Conservation (phyloP, 495 filamentous ascomycete genomes). For the Bombardia bombarda region DNA sequence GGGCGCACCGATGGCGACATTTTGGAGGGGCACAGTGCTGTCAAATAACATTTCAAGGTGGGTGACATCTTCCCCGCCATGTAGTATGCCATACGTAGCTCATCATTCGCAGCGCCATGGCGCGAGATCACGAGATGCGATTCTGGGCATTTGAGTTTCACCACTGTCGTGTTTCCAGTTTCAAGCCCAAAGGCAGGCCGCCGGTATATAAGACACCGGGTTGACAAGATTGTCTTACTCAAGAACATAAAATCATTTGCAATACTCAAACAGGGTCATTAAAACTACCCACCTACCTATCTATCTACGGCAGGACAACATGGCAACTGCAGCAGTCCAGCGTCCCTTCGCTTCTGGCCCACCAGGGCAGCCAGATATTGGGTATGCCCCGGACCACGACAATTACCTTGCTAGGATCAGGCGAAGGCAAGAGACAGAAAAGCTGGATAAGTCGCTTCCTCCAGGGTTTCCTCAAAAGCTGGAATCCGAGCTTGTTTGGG, state of each 20-base stretch:
- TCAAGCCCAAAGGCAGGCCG: no score
- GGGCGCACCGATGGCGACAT: background rate
- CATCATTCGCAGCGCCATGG: background rate
- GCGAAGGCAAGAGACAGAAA: constrained; percentile 36
- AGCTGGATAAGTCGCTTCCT: constrained; percentile 36
- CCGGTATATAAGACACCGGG: no score
- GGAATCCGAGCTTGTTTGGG: constrained; percentile 48
- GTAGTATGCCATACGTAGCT: no score
- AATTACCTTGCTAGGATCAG: constrained; percentile 47
- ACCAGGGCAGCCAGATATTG: constrained; percentile 44
- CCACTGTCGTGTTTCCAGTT: background rate
- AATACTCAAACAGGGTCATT: no score
- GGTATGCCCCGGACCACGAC: constrained; percentile 47
- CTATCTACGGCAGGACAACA: no score
- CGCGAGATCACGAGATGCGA: background rate
- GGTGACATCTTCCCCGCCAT: background rate
- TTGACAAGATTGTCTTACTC: no score
- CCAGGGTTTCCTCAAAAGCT: constrained; percentile 43
- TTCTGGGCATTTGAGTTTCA: background rate
- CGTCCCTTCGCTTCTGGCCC: constrained; percentile 4
- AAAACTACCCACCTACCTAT: no score
- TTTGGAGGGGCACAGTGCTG: background rate
- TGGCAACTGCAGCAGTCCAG: constrained; percentile 1
- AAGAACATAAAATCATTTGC: no score
- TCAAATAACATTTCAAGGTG: background rate